Conservation (phyloP, 345 rosid species). For the Raphanus sativus region DNA sequence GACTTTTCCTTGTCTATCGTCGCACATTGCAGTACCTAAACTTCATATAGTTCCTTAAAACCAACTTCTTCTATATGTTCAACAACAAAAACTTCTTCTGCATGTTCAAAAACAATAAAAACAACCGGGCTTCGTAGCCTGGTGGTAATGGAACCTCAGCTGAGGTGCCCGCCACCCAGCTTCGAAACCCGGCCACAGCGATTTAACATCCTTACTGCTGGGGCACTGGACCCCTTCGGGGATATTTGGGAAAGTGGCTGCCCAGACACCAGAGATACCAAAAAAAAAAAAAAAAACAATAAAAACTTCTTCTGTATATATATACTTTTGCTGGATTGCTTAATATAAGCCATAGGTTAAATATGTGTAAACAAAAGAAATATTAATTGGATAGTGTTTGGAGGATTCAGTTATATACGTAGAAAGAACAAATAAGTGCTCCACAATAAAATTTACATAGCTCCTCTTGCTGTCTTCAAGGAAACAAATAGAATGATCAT, state of each 20-base stretch:
- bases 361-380: background rate
- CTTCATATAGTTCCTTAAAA: background rate
- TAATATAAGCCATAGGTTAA: background rate
- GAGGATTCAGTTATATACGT: background rate
- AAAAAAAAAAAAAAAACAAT: background rate
- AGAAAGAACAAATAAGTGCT: too few relatives aligned
- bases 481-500: too few relatives aligned
- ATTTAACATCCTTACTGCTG: too few relatives aligned
- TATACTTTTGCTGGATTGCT: background rate
- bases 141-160: too few relatives aligned
- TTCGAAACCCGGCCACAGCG: too few relatives aligned
- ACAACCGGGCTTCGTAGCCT: too few relatives aligned
- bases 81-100: background rate
- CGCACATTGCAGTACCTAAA: background rate
- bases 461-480: too few relatives aligned
- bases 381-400: background rate
- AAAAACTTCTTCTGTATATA: background rate
- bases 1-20: slow-evolving; percentile 6
- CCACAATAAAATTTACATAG: too few relatives aligned
- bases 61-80: background rate
- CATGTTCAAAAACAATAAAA: background rate
- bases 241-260: too few relatives aligned
- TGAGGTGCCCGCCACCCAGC: too few relatives aligned
- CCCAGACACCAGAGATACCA: too few relatives aligned
- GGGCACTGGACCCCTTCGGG: too few relatives aligned